Percentiles rank a stretch among this genome's conserved stretches.
Evolutionary conservation across 2,329 filamentous ascomycete species (phyloP).

Genomic region (Alternaria brassicae): DNA sequence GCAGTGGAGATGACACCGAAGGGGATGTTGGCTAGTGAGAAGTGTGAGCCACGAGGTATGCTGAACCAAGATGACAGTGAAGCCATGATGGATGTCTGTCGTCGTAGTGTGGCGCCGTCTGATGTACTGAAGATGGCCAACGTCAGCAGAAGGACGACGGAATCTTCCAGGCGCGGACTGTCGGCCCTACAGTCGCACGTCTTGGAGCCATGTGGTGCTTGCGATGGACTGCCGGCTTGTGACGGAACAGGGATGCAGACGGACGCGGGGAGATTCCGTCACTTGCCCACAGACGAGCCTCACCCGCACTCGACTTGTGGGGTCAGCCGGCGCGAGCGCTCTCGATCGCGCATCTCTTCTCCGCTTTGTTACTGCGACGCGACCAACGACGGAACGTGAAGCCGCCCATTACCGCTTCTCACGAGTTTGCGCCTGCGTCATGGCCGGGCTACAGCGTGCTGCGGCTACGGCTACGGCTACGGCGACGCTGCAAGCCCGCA

Average conservation of each 20-base stretch:
- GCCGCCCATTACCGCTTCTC: conserved; percentile 44
- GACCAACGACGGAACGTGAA: conserved; percentile 32
- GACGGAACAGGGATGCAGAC: conserved; percentile 31
- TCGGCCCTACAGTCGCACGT: conserved; percentile 18
- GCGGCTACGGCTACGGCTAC: conserved; percentile 30
- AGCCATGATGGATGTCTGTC: conserved; percentile 35
- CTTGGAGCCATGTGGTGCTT: conserved; percentile 3
- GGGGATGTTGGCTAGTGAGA: conserved; percentile 81
- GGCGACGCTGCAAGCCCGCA: conserved; percentile 33
- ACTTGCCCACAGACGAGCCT: conserved; percentile 19
- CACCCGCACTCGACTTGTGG: conserved; percentile 21
- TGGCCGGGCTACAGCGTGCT: conserved; percentile 23
- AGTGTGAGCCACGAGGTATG: conserved; percentile 68
- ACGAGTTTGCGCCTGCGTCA: conserved; percentile 21
- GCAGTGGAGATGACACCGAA: conserved; percentile 80
- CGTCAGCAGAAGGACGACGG: neutral
- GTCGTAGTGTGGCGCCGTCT: neutral
- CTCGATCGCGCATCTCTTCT: conserved; percentile 16
- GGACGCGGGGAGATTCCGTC: conserved; percentile 39
- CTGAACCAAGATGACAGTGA: conserved; percentile 62
- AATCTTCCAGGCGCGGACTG: conserved; percentile 13
- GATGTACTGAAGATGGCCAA: neutral
- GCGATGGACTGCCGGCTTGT: conserved; percentile 28
- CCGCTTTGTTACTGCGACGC: conserved; percentile 23
- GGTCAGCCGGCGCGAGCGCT: conserved; percentile 26